Base-by-base conservation (phyloP, 73 alveolate genomes). In the Durusdinium trenchii region DNA sequence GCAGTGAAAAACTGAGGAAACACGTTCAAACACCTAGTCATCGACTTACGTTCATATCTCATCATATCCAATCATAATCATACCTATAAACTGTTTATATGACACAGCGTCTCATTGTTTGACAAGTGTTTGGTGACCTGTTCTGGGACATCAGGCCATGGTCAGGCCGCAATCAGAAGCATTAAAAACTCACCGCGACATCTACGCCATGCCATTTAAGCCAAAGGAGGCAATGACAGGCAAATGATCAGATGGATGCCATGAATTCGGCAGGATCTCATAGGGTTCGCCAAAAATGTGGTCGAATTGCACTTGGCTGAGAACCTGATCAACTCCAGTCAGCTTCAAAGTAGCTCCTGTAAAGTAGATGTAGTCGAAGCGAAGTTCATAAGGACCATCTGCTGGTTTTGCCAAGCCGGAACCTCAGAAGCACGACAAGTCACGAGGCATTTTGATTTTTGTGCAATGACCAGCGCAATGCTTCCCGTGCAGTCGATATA, bases 361-460 rank as follows among this genome's bases (percentile, higher is more conserved):
- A 79, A 73, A 93, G 75, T 93, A 93, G 92, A 93, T 52, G 79
- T 93, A 93, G 36, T 93, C 98, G 62, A 93, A 93, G 42, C 98
- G 98, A 78, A 93, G 47, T 36, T 93, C 92, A n/a, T 60, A 48
- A 28, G 98, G 98, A 38, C 98, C 98, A 18, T 67, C 89, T 6
- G 45, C 36, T 1, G 96, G 96, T 23, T 50, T 18, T 3, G 89
- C 92, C 89, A 93, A 43, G 92, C 98, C 98, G 48, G 52, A 18
- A 51, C 99, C 73, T 50, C 60, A 40, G 57, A 45, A 47, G 36
- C 69, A 46, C 94, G 84, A 69, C 71, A 64, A 50, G 47, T 47
- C 47, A 43, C 96, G 32, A 87, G 51, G 92, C 46, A 52, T 64
- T 47, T 45, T 20, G 28, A 60, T 16, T 60, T 20, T 20, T 28